Conservation (phyloP, 164 flowering plant species). For the Platanus orientalis region DNA sequence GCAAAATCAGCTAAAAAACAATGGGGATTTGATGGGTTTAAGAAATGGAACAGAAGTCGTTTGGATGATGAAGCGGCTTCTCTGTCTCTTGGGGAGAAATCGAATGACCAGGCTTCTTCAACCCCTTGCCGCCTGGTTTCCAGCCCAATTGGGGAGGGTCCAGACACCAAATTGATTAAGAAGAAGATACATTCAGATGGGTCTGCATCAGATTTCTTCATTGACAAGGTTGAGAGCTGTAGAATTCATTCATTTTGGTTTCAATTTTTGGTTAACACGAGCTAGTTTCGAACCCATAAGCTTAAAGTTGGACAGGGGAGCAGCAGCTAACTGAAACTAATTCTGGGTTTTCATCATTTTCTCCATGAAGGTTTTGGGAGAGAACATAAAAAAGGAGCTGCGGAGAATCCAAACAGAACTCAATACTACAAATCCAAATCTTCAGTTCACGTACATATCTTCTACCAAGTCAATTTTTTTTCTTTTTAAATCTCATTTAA, state of each 20-base stretch:
- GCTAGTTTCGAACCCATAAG: no score
- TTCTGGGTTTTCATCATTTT: slow-evolving; percentile 1
- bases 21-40: slow-evolving; percentile 70
- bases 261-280: not conserved
- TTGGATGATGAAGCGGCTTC: slow-evolving; percentile 57
- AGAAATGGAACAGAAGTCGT: slow-evolving; percentile 63
- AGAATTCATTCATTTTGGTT: not conserved
- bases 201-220: slow-evolving; percentile 73
- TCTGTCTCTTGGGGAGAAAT: slow-evolving; percentile 44
- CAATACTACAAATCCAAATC: slow-evolving; percentile 40
- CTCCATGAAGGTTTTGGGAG: slow-evolving; percentile 61
- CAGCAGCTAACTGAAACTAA: no score
- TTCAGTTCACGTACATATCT: slow-evolving; percentile 58
- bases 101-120: slow-evolving; percentile 29
- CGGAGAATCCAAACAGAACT: slow-evolving; percentile 61
- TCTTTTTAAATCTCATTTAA: not conserved
- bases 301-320: no score
- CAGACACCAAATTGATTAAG: slow-evolving; percentile 61
- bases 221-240: slow-evolving; percentile 54
- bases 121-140: slow-evolving; percentile 30
- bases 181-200: slow-evolving; percentile 64
- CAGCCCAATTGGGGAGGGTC: slow-evolving; percentile 58
- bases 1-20: slow-evolving; percentile 48
- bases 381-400: slow-evolving; percentile 76
- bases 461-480: no score